These are phyloP conservation scores for Malassezia furfur DNA, from an alignment of 1,284 basidiomycete species.

Conservation along the genomic window DNA sequence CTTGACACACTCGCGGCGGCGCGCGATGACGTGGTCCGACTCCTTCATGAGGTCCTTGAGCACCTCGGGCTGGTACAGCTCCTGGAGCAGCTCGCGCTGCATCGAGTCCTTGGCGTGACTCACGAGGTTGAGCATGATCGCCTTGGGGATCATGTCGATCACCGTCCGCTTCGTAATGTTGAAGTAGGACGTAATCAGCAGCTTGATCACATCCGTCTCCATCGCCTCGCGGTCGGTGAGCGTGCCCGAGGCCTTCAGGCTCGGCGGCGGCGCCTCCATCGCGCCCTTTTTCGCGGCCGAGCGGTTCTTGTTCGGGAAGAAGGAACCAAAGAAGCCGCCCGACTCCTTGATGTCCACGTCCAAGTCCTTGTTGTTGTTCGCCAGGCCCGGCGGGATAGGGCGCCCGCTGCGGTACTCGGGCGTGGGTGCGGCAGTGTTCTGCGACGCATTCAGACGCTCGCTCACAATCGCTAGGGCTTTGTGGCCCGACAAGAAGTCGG, in stretches of 20 bases:
- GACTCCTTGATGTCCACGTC: conserved; percentile 76
- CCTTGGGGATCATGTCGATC: conserved; percentile 96
- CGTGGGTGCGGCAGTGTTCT: conserved; percentile 22
- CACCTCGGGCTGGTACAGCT: conserved; percentile 43
- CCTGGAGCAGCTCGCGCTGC: conserved; percentile 67
- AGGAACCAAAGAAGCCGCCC: conserved; percentile 85
- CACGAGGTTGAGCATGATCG: conserved; percentile 87
- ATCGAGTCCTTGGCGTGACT: conserved; percentile 83
- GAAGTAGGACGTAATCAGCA: conserved; percentile 48
- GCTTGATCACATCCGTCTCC: conserved; percentile 98
- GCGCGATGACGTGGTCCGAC: conserved; percentile 42
- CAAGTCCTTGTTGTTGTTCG: conserved; percentile 88
- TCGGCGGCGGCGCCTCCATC: conserved; percentile 80
- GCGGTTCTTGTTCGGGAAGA: conserved; percentile 70
- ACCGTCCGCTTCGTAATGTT: conserved; percentile 81
- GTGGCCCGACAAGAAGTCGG: conserved; percentile 93
- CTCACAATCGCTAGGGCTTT: conserved; percentile 84
- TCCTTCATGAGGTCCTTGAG: conserved; percentile 47
- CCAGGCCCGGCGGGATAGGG: conserved; percentile 50
- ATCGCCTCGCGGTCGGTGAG: conserved; percentile 89
- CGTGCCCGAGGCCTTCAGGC: conserved; percentile 83
- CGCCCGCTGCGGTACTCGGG: conserved; percentile 49
- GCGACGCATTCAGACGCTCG: conserved; percentile 62
- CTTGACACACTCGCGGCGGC: conserved; percentile 46
- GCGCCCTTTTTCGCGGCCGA: conserved; percentile 53